Conservation (phyloP, 352 stramenopile species). For the Phytophthora cactorum region DNA sequence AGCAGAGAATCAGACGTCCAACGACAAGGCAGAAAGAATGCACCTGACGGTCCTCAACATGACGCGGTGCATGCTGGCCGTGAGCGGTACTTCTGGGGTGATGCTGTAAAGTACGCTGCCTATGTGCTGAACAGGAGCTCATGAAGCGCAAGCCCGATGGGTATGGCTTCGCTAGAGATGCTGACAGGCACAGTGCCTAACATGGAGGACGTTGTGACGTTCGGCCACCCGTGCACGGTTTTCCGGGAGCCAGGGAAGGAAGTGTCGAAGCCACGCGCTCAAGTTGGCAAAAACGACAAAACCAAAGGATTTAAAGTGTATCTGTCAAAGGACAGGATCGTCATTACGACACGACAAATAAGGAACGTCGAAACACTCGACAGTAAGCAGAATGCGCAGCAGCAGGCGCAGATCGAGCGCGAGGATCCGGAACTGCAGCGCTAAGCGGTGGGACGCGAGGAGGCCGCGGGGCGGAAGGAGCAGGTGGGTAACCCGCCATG, state of each 20-base stretch:
- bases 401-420: conserved; percentile 5
- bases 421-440: not conserved
- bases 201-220: conserved; percentile 15
- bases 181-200: conserved; percentile 2
- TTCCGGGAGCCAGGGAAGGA: conserved; percentile 8
- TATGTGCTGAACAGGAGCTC: conserved; percentile 40
- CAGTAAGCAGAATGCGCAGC: conserved; percentile 5
- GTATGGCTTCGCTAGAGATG: conserved; percentile 15
- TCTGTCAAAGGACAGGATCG: conserved; percentile 11
- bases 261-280: not conserved
- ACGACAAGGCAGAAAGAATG: conserved; percentile 43
- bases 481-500: too few species aligned
- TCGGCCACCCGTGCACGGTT: conserved; percentile 13
- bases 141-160: conserved; percentile 22
- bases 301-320: conserved; percentile 27
- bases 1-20: conserved; percentile 28
- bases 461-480: too few species aligned
- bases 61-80: conserved; percentile 34
- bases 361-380: conserved; percentile 7
- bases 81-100: conserved; percentile 29
- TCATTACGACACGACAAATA: conserved; percentile 14
- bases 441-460: too few species aligned
- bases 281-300: conserved; percentile 19
- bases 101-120: conserved; percentile 32
- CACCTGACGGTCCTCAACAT: conserved; percentile 44